Percentiles rank a stretch among this genome's conserved stretches.
These are phyloP conservation scores for Populus euphratica DNA, from an alignment of 345 rosid species.

Conservation along the genomic window DNA sequence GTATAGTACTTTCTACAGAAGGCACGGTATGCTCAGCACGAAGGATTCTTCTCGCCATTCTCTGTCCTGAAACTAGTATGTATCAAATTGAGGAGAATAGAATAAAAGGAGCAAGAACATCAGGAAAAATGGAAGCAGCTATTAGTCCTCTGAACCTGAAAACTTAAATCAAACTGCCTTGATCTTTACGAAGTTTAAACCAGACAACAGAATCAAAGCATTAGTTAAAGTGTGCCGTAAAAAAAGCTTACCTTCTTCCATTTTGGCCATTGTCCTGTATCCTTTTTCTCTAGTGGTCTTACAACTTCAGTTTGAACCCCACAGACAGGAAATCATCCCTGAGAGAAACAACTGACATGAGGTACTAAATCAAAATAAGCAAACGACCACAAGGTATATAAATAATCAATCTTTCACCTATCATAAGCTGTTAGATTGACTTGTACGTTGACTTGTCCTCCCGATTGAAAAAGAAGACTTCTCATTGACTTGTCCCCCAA, in stretches of 20 bases:
- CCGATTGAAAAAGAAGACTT: neutral
- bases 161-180: neutral
- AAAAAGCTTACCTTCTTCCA: neutral
- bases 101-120: neutral
- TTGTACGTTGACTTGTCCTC: neutral
- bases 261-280: neutral
- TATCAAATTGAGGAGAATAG: too few relatives aligned
- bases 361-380: neutral
- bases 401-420: neutral
- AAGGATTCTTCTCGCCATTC: neutral
- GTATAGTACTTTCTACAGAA: neutral
- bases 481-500: neutral
- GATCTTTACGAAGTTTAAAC: neutral
- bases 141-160: neutral
- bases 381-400: neutral
- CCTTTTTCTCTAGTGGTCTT: neutral
- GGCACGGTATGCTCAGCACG: neutral
- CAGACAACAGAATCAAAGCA: neutral
- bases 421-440: neutral
- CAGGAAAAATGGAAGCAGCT: neutral
- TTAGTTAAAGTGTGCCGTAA: neutral
- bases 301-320: slow-evolving; percentile 59
- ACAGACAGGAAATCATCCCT: slow-evolving; percentile 59
- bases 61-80: neutral
- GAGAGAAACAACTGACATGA: slow-evolving; percentile 6